A percentile compares a stretch with the other conserved stretches of the same genome.
Conservation (phyloP, 2,329 filamentous ascomycete species). For the Fusarium kyushuense region DNA sequence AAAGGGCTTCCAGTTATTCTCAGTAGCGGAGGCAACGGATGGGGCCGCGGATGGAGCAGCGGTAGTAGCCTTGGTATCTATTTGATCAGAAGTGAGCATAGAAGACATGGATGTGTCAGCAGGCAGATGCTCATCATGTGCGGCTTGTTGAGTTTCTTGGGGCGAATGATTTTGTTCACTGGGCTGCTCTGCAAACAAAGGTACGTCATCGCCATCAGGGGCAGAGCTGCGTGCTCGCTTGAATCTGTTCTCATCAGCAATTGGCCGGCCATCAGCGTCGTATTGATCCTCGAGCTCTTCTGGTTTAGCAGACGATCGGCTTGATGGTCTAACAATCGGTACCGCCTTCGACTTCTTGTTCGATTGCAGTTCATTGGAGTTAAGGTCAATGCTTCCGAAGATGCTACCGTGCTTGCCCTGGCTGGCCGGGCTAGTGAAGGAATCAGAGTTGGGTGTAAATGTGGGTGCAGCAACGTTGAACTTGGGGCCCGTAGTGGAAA, state of each 20-base stretch:
- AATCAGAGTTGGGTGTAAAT: constrained; percentile 74
- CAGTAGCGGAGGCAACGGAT: constrained; percentile 64
- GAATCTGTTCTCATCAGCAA: constrained; percentile 73
- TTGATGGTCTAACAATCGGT: constrained; percentile 79
- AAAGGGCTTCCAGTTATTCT: constrained; percentile 64
- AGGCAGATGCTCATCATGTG: constrained; percentile 55
- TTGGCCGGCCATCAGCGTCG: constrained; percentile 65
- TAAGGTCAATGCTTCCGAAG: constrained; percentile 76
- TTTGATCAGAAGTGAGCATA: constrained; percentile 63
- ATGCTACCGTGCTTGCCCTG: constrained; percentile 65
- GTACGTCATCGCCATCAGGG: constrained; percentile 78
- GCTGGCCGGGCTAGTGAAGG: constrained; percentile 60
- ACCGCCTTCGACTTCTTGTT: constrained; percentile 83
- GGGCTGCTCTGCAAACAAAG: constrained; percentile 75
- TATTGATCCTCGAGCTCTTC: constrained; percentile 42
- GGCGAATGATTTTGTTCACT: constrained; percentile 28
- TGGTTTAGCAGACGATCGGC: constrained; percentile 56
- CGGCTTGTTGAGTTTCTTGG: constrained; percentile 31
- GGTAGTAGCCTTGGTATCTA: constrained; percentile 65
- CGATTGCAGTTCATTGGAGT: constrained; percentile 72
- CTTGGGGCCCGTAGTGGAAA: constrained; percentile 73
- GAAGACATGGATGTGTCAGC: constrained; percentile 67
- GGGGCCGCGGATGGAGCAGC: constrained; percentile 66
- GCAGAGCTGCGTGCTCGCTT: constrained; percentile 79
- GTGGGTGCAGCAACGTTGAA: constrained; percentile 82